A percentile compares a stretch with the other conserved stretches of the same genome.
phyloP scores from a whole-genome alignment of 1,139 yeast genomes.

The Pichia sp. region DNA sequence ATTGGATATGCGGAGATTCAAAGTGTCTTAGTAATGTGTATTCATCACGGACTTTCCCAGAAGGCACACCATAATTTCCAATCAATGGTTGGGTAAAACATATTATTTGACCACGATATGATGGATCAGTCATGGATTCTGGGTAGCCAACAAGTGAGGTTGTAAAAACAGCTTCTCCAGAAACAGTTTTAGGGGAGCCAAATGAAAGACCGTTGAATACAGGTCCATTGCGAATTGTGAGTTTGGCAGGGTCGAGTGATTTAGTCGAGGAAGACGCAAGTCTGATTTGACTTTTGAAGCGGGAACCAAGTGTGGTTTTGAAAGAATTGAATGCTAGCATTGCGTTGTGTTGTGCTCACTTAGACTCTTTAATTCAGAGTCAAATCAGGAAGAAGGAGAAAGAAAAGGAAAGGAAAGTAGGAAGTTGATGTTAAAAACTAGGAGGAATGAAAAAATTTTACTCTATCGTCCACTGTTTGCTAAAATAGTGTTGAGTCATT shows the following conservation, averaged over 20 bases:
- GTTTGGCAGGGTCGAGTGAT: slow-evolving; percentile 71
- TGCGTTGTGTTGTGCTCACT: not conserved
- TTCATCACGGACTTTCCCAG: slow-evolving; percentile 73
- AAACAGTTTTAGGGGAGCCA: slow-evolving; percentile 86
- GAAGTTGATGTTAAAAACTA: not conserved
- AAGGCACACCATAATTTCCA: slow-evolving; percentile 97
- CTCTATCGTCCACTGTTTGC: slow-evolving; percentile 1
- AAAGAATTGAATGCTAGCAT: slow-evolving; percentile 20
- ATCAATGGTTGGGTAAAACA: slow-evolving; percentile 96
- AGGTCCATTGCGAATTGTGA: slow-evolving; percentile 90
- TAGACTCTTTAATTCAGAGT: no score
- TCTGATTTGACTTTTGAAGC: slow-evolving; percentile 4
- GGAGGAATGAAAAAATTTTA: slow-evolving; percentile 9
- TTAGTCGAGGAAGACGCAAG: slow-evolving; percentile 19
- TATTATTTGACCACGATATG: slow-evolving; percentile 91
- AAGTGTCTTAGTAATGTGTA: slow-evolving; percentile 81
- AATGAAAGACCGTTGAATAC: slow-evolving; percentile 89
- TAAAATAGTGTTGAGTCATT: slow-evolving; percentile 3
- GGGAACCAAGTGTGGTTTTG: slow-evolving; percentile 7
- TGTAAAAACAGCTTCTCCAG: slow-evolving; percentile 97
- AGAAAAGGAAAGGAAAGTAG: not conserved
- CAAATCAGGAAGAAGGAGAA: no score
- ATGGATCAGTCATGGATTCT: slow-evolving; percentile 98
- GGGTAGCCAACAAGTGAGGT: slow-evolving; percentile 98
- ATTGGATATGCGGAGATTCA: slow-evolving; percentile 88